Base-by-base conservation (phyloP, 1,284 basidiomycete genomes). In the Microbotryum scabiosae region DNA sequence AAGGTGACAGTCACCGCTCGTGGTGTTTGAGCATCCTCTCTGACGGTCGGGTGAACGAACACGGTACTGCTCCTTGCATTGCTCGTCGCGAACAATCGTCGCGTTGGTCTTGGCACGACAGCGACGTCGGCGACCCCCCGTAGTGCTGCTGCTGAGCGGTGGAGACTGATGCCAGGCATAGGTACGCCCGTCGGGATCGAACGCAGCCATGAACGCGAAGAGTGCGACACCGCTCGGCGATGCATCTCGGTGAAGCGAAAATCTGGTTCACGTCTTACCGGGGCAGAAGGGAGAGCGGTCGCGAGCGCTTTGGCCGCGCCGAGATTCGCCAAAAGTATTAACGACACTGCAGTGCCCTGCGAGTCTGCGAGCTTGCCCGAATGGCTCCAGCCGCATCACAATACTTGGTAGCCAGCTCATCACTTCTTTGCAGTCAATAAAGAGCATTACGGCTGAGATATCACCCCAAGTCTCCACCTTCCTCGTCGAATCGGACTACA, bases 1-100 rank as follows among this genome's bases (percentile, higher is more conserved):
- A 55, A 23, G n/a, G n/a, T 23, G 18, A 55, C 54, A 14, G 54
- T 55, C 6, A 55, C 20, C 26, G 51, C 51, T 32, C 32, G 51
- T 9, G 25, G 26, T 30, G 18, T 55, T 16, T 23, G 44, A 43
- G 41, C 20, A 46, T 18, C 26, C 26, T 32, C 26, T 32, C 25
- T 21, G 18, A 25, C 46, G 20, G 47, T 49, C 20, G 47, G 21
- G 21, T 23, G 23, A 21, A 10, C 47, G 21, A 4, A 2, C 28
- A 16, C 32, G 25, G 51, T 32, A 7, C n/a, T 32, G 25, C 26
- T 18, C 18, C 12, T 52, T 25, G 51, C 26, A 28, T 25, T 23
- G 21, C 47, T 12, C 21, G 21, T 52, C 26, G 51, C 25, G 25
- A n/a, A 52, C n/a, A 12, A 14, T 49, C 21, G 21, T 12, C 26